Conservation (phyloP, 2,329 filamentous ascomycete species). For the Triangularia verruculosa region DNA sequence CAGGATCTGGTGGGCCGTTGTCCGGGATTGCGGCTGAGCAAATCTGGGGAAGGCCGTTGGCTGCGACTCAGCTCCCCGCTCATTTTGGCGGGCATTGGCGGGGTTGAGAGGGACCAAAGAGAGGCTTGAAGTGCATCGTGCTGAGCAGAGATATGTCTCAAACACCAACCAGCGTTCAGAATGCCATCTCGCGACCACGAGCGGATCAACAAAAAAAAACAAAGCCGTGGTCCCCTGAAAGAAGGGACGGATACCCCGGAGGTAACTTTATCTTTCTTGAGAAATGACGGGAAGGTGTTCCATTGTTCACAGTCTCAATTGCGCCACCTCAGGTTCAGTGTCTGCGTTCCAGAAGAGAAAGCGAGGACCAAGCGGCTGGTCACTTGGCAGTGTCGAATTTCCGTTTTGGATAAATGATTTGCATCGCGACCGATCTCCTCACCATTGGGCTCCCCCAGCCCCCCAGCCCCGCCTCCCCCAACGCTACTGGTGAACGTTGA, state of each 20-base stretch:
- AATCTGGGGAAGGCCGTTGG: constrained; percentile 2
- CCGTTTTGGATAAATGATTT: constrained; percentile 1
- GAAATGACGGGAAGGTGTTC: neutral
- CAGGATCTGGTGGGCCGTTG: neutral
- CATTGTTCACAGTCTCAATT: neutral
- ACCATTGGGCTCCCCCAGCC: neutral
- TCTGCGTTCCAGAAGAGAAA: no score
- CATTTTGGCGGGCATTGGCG: neutral
- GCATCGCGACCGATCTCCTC: constrained; percentile 1
- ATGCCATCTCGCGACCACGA: neutral
- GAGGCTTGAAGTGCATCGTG: neutral
- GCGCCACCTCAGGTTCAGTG: no score
- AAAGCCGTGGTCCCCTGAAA: neutral
- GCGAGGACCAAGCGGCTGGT: neutral
- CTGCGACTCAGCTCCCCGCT: neutral
- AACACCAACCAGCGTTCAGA: neutral
- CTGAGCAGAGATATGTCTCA: neutral
- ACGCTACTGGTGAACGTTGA: neutral
- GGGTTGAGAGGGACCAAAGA: neutral
- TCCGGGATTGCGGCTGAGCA: neutral
- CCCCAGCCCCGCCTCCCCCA: neutral
- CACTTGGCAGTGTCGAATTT: neutral
- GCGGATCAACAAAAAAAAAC: neutral
- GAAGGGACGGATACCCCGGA: neutral
- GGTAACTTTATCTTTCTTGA: neutral